Percentiles rank a stretch among this genome's conserved stretches.
Conservation (phyloP, 2,329 filamentous ascomycete genomes). For the Emergomyces orientalis region DNA sequence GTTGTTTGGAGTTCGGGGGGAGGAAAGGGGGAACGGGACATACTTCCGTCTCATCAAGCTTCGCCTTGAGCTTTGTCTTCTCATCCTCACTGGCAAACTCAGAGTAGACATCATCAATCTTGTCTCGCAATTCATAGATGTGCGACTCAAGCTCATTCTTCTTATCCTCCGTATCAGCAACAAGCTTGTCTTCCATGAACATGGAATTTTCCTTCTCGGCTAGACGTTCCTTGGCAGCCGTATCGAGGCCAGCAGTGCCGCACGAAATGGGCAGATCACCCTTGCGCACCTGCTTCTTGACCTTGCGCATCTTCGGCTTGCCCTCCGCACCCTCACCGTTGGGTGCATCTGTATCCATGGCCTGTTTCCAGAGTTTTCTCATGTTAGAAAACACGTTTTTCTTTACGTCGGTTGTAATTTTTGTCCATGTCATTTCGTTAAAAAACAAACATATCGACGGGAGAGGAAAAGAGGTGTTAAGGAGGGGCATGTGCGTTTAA, state of each 20-base stretch:
- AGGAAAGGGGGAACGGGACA: conserved; percentile 28
- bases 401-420: conserved; percentile 2
- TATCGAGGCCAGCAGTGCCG: conserved; percentile 71
- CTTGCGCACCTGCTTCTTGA: conserved; percentile 99
- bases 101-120: conserved; percentile 84
- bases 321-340: conserved; percentile 53
- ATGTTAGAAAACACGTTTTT: conserved; percentile 20
- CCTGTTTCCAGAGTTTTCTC: conserved; percentile 41
- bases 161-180: conserved; percentile 96
- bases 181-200: conserved; percentile 97
- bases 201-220: conserved; percentile 79
- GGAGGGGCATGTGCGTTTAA: background rate
- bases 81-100: conserved; percentile 86
- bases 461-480: conserved; percentile 2
- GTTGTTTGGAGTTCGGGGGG: background rate
- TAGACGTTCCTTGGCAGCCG: conserved; percentile 54
- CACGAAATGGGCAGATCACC: conserved; percentile 82
- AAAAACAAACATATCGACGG: conserved; percentile 5
- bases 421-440: conserved; percentile 1
- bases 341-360: conserved; percentile 70
- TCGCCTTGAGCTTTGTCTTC: conserved; percentile 75
- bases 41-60: conserved; percentile 81
- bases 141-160: conserved; percentile 99
- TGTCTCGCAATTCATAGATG: conserved; percentile 94
- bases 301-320: conserved; percentile 81